These are phyloP conservation scores for Kwoniella sp. DNA, from an alignment of 768 basidiomycete species.

Conservation along the genomic window DNA sequence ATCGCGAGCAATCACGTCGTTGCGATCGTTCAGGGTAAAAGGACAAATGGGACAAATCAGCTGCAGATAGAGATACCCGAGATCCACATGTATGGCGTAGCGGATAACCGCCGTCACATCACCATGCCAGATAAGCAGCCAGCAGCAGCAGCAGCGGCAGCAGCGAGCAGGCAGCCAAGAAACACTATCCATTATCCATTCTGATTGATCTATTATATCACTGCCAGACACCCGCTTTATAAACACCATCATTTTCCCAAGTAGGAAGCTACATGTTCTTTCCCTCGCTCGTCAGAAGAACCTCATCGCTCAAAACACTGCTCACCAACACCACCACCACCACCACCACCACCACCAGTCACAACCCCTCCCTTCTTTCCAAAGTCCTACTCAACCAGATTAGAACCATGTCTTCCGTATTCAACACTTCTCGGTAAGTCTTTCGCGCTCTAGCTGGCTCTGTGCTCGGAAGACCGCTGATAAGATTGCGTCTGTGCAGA, in stretches of 20 bases:
- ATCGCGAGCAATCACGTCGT: not conserved
- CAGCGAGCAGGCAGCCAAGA: too few species aligned
- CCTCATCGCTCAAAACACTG: conserved; percentile 1
- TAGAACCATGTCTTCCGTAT: conserved; percentile 25
- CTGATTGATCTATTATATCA: too few species aligned
- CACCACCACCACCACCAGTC: not conserved
- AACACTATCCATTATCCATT: too few species aligned
- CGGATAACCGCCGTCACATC: too few species aligned
- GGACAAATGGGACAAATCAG: not conserved
- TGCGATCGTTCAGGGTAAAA: not conserved
- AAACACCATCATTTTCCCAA: not conserved
- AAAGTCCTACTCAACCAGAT: conserved; percentile 8
- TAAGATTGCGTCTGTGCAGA: conserved; percentile 4
- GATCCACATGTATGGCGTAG: too few species aligned
- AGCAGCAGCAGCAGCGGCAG: too few species aligned
- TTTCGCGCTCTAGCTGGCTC: not conserved
- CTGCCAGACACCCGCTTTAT: too few species aligned
- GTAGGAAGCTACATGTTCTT: not conserved
- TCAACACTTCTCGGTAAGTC: conserved; percentile 25
- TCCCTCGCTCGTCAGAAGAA: not conserved
- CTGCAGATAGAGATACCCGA: conserved; percentile 3
- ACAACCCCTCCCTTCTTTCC: not conserved
- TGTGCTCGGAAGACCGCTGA: not conserved
- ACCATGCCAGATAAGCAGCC: too few species aligned
- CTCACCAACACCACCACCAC: not conserved